A percentile compares a stretch with the other conserved stretches of the same genome.
phyloP scores from a whole-genome alignment of 768 basidiomycete genomes.

The Agaricus blazei region DNA sequence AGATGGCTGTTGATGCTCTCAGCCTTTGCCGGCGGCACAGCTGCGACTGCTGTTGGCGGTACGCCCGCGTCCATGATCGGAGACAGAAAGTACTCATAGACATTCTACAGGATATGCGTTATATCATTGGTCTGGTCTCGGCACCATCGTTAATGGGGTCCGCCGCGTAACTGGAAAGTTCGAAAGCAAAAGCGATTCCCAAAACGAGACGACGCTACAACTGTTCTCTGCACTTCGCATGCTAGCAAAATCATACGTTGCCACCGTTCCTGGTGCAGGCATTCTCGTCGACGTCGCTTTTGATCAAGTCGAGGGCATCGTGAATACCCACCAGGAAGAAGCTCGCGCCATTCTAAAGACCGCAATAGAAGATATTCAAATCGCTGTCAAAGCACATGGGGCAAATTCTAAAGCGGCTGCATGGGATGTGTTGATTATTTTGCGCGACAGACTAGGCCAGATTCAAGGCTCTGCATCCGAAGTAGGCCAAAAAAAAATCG shows the following conservation, averaged over 20 bases:
- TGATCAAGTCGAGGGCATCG: slow-evolving; percentile 33
- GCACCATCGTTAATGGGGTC: slow-evolving; percentile 27
- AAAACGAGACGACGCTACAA: slow-evolving; percentile 18
- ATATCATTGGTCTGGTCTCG: slow-evolving; percentile 37
- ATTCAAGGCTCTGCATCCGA: background rate
- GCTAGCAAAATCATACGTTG: slow-evolving; percentile 35
- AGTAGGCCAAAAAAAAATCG: slow-evolving; percentile 1
- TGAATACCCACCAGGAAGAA: slow-evolving; percentile 33
- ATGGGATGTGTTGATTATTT: slow-evolving; percentile 2
- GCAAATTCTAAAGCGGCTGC: background rate
- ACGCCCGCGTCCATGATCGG: background rate
- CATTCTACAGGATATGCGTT: slow-evolving; percentile 27
- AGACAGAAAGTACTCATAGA: background rate
- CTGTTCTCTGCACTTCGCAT: slow-evolving; percentile 32
- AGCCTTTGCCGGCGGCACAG: background rate
- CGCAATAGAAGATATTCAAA: slow-evolving; percentile 30
- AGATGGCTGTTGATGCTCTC: background rate
- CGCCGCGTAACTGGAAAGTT: slow-evolving; percentile 1
- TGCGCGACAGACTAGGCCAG: slow-evolving; percentile 1
- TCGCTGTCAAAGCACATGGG: slow-evolving; percentile 11
- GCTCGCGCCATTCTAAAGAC: slow-evolving; percentile 28
- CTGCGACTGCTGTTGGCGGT: slow-evolving; percentile 1
- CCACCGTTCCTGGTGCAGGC: slow-evolving; percentile 32
- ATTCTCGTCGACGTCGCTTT: slow-evolving; percentile 36
- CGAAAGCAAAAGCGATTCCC: slow-evolving; percentile 4